Percentiles rank a stretch among this genome's conserved stretches.
phyloP scores from a whole-genome alignment of 164 flowering plant species.

The Taxillus chinensis region DNA sequence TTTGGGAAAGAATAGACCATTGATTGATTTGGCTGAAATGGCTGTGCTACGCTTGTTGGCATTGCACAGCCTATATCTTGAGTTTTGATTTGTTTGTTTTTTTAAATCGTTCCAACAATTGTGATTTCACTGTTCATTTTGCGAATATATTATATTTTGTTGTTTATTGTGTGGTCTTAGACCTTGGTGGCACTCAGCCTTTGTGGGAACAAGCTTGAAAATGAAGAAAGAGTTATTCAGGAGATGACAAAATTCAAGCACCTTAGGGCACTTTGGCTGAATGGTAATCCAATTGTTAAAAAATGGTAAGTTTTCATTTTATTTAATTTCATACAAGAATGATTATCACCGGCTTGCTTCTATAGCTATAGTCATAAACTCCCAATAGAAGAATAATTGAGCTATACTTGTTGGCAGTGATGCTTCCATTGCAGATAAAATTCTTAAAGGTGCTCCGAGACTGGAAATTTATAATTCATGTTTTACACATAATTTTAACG shows the following conservation, averaged over 20 bases:
- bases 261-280: conserved; percentile 85
- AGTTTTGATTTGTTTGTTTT: too few species aligned
- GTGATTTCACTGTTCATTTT: too few species aligned
- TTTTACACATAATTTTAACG: conserved; percentile 56
- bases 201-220: conserved; percentile 65
- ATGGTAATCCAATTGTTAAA: conserved; percentile 59
- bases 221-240: conserved; percentile 31
- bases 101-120: too few species aligned
- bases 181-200: conserved; percentile 74
- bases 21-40: too few species aligned
- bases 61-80: too few species aligned
- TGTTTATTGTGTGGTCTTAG: conserved; percentile 28
- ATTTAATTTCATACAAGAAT: neutral
- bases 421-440: conserved; percentile 28
- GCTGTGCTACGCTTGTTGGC: too few species aligned
- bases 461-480: conserved; percentile 76
- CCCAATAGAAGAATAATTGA: conserved; percentile 8
- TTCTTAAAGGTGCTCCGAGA: conserved; percentile 42
- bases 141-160: neutral
- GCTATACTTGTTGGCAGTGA: conserved; percentile 30
- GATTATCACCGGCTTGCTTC: neutral
- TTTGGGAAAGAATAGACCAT: too few species aligned
- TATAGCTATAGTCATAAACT: neutral
- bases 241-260: conserved; percentile 52
- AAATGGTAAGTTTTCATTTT: conserved; percentile 31